A percentile compares a stretch with the other conserved stretches of the same genome.
Evolutionary conservation across 768 basidiomycete species (phyloP).

Genomic region (Rhodotorula babjevae): DNA sequence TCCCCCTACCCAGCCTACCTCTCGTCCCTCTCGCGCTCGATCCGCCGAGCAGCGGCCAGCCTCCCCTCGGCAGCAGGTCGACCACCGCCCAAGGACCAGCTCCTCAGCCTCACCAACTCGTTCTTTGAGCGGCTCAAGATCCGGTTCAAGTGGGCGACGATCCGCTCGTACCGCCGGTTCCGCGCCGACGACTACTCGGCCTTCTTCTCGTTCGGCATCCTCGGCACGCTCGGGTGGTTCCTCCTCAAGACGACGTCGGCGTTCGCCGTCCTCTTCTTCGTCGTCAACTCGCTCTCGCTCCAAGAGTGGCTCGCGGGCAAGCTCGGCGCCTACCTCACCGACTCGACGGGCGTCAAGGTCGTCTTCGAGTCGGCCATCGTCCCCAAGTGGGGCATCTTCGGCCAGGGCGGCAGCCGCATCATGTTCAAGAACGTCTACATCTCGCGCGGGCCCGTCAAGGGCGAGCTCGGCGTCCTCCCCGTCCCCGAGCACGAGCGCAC

Average conservation of each 20-base stretch:
- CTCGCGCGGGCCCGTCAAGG: constrained; percentile 62
- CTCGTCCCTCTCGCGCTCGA: constrained; percentile 64
- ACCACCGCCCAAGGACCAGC: constrained; percentile 75
- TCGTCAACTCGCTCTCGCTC: constrained; percentile 67
- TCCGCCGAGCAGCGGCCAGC: constrained; percentile 69
- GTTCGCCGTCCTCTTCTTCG: constrained; percentile 85
- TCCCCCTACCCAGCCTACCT: constrained; percentile 36
- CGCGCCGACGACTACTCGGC: constrained; percentile 96
- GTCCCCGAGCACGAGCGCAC: background rate
- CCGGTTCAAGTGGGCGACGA: constrained; percentile 96
- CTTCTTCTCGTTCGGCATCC: constrained; percentile 89
- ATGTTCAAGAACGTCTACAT: constrained; percentile 96
- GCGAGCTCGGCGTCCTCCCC: constrained; percentile 34
- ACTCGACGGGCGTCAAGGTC: constrained; percentile 86
- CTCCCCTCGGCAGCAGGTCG: constrained; percentile 56
- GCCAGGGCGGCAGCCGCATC: constrained; percentile 58
- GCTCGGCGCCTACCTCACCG: constrained; percentile 87
- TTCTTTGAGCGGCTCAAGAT: constrained; percentile 85
- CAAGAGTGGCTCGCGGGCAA: constrained; percentile 76
- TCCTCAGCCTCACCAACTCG: constrained; percentile 76
- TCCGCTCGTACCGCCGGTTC: constrained; percentile 81
- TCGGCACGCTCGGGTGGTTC: constrained; percentile 95
- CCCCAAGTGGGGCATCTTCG: constrained; percentile 66
- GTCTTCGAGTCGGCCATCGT: constrained; percentile 98
- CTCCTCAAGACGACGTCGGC: constrained; percentile 96